A percentile compares a stretch with the other conserved stretches of the same genome.
Conservation (phyloP, 2,329 filamentous ascomycete species). For the Aspergillus proliferans region DNA sequence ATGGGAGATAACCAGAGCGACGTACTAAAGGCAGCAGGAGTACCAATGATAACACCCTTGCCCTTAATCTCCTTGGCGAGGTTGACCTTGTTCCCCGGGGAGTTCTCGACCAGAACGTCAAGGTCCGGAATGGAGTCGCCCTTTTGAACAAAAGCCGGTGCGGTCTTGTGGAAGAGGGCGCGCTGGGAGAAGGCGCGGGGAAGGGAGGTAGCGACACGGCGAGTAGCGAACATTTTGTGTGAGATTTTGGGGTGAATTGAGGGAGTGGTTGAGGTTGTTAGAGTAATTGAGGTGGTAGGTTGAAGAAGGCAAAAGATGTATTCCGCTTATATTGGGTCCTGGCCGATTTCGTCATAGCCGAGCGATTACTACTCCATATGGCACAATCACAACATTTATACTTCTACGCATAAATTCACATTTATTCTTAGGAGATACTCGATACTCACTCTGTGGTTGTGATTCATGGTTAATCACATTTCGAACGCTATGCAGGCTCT, state of each 20-base stretch:
- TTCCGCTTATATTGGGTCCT: no score
- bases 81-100: conserved; percentile 88
- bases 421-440: no score
- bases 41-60: conserved; percentile 77
- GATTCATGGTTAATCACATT: no score
- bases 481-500: no score
- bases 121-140: conserved; percentile 75
- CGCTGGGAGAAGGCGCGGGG: conserved; percentile 26
- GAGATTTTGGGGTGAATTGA: background rate
- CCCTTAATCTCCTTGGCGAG: conserved; percentile 70
- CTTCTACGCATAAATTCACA: no score
- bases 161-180: conserved; percentile 35
- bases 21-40: conserved; percentile 70
- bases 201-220: conserved; percentile 27
- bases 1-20: conserved; percentile 7
- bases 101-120: conserved; percentile 72
- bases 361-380: no score
- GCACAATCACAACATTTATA: no score
- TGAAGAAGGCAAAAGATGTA: background rate
- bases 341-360: no score
- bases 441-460: no score
- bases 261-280: background rate
- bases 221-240: conserved; percentile 32
- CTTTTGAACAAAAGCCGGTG: conserved; percentile 55
- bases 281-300: background rate